Percentiles rank a stretch among this genome's conserved stretches.
These are phyloP conservation scores for Penicillium tannophilum DNA, from an alignment of 495 filamentous ascomycete species.

Conservation along the genomic window DNA sequence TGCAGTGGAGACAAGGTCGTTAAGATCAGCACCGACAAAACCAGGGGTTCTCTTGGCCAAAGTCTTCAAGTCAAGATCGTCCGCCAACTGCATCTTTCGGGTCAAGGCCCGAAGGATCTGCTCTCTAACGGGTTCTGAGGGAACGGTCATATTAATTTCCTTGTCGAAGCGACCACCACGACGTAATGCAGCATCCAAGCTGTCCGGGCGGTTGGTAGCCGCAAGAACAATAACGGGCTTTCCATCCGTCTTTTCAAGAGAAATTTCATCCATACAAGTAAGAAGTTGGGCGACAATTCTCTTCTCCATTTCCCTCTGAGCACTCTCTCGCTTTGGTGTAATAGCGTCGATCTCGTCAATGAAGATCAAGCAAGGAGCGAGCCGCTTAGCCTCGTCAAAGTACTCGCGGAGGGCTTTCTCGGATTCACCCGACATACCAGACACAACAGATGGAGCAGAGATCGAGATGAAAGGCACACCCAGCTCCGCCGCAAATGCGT, in stretches of 20 bases:
- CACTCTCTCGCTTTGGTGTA: constrained; percentile 89
- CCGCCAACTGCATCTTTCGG: constrained; percentile 64
- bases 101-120: constrained; percentile 81
- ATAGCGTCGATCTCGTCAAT: constrained; percentile 97
- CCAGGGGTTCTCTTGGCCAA: constrained; percentile 90
- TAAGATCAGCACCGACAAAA: constrained; percentile 93
- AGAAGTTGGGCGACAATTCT: constrained; percentile 92
- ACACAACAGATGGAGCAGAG: constrained; percentile 85
- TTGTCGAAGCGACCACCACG: constrained; percentile 86
- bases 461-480: constrained; percentile 87
- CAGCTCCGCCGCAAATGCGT: constrained; percentile 84
- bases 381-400: constrained; percentile 82
- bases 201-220: constrained; percentile 91
- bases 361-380: constrained; percentile 91
- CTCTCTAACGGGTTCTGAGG: constrained; percentile 80
- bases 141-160: constrained; percentile 95
- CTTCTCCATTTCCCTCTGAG: constrained; percentile 97
- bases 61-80: constrained; percentile 74
- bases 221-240: constrained; percentile 94
- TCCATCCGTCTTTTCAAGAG: constrained; percentile 76
- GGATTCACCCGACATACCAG: constrained; percentile 94
- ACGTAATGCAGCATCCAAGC: constrained; percentile 82
- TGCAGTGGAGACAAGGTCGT: constrained; percentile 76
- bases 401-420: constrained; percentile 92
- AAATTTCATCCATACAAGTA: constrained; percentile 84